Conservation (phyloP, 805 yeast species). For the Ogataea degrootiae region DNA sequence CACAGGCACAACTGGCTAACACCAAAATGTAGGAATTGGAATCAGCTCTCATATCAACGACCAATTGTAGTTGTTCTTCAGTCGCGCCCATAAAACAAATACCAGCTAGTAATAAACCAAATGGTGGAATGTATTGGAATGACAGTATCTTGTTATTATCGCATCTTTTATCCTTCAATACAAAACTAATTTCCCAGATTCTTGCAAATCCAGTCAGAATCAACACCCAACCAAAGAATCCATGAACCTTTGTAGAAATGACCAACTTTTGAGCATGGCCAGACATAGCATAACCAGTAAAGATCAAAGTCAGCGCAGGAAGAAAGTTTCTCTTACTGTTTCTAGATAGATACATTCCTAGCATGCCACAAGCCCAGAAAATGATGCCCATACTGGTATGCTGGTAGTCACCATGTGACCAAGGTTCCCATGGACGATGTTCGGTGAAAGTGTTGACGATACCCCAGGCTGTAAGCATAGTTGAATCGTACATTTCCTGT, state of each 20-base stretch:
- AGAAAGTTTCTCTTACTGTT: conserved; percentile 65
- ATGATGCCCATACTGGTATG: conserved; percentile 95
- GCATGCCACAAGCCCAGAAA: conserved; percentile 93
- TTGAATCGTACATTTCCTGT: conserved; percentile 83
- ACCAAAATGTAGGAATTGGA: conserved; percentile 78
- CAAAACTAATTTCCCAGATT: conserved; percentile 72
- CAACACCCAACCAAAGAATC: conserved; percentile 75
- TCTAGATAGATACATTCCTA: conserved; percentile 75
- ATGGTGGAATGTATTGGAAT: conserved; percentile 85
- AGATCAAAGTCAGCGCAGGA: conserved; percentile 76
- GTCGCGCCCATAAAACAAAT: conserved; percentile 86
- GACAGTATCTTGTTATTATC: conserved; percentile 46
- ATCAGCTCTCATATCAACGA: conserved; percentile 72
- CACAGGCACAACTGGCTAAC: conserved; percentile 65
- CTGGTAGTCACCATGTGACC: conserved; percentile 93
- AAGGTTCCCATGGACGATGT: conserved; percentile 84
- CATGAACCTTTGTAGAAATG: conserved; percentile 84
- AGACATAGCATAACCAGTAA: conserved; percentile 94
- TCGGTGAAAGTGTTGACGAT: conserved; percentile 93
- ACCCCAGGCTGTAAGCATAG: conserved; percentile 85
- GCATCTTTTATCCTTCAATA: conserved; percentile 57
- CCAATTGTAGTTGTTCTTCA: conserved; percentile 77
- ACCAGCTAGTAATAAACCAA: conserved; percentile 75
- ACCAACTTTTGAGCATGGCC: conserved; percentile 74
- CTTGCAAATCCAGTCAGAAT: conserved; percentile 75